These are phyloP conservation scores for Rhodosporidiobolus odoratus DNA, from an alignment of 768 basidiomycete species.

Conservation along the genomic window DNA sequence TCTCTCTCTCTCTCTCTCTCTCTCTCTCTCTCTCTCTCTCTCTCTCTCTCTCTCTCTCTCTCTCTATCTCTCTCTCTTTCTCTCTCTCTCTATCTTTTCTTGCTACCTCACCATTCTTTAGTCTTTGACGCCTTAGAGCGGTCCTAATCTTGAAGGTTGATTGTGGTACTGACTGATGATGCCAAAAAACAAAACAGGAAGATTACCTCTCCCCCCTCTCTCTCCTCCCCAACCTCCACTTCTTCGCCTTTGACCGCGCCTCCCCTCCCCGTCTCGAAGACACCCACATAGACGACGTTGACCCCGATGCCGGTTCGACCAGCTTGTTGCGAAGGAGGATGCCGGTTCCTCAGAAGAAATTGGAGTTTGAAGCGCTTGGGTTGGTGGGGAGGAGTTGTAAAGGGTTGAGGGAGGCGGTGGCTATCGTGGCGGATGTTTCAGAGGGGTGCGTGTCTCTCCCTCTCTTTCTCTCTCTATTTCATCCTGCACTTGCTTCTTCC, in stretches of 20 bases:
- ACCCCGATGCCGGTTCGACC: not conserved
- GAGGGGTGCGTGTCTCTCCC: conserved; percentile 13
- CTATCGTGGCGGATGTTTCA: conserved; percentile 21
- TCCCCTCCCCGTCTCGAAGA: not conserved
- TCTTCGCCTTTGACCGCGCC: conserved; percentile 30
- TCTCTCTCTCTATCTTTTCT: not conserved
- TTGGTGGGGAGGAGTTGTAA: not conserved
- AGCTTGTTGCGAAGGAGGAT: not conserved
- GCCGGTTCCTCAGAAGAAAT: not conserved
- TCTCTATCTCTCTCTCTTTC: not conserved
- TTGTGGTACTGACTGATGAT: too few species aligned
- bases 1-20: not conserved
- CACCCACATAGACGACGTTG: not conserved
- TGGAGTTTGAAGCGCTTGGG: conserved; percentile 17
- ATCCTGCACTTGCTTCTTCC: not conserved
- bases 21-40: not conserved
- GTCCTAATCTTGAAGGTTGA: too few species aligned
- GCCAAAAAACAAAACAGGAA: not conserved
- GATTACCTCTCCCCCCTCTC: conserved; percentile 21
- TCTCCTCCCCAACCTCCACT: conserved; percentile 7
- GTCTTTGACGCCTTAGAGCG: too few species aligned
- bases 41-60: not conserved
- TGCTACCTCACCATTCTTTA: not conserved
- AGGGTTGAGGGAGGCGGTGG: conserved; percentile 20
- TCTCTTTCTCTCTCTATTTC: not conserved